Percentiles rank a stretch among this genome's conserved stretches.
phyloP scores from a whole-genome alignment of 2,329 filamentous ascomycete species.

The Cercospora berteroae region DNA sequence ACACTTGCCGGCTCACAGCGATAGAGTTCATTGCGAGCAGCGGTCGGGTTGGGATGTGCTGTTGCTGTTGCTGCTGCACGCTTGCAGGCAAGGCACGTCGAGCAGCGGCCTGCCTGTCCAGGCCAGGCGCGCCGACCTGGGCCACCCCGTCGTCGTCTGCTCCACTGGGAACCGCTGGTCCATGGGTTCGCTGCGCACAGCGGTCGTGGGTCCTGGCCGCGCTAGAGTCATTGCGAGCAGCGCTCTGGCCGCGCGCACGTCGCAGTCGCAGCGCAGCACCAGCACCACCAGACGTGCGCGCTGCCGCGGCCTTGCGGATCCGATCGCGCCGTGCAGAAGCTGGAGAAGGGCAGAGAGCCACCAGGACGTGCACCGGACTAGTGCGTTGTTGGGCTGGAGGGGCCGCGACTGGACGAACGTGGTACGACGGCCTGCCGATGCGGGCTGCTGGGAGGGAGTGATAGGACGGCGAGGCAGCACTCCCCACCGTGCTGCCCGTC shows the following conservation, averaged over 20 bases:
- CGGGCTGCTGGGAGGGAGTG: background rate
- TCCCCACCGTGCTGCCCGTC: background rate
- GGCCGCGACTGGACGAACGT: constrained; percentile 19
- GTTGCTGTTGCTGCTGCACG: constrained; percentile 7
- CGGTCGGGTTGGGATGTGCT: constrained; percentile 28
- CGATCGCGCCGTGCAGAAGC: constrained; percentile 23
- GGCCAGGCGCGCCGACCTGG: background rate
- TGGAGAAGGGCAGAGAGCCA: constrained; percentile 17
- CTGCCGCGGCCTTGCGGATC: constrained; percentile 15
- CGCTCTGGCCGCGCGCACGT: background rate
- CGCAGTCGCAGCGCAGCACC: background rate
- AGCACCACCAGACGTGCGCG: background rate
- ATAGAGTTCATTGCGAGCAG: constrained; percentile 32
- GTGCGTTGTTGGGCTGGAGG: constrained; percentile 10
- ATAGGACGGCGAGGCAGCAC: background rate
- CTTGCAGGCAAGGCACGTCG: constrained; percentile 18
- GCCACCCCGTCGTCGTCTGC: background rate
- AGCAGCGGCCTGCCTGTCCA: constrained; percentile 12
- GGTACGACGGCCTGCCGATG: constrained; percentile 19
- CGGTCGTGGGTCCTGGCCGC: constrained; percentile 20
- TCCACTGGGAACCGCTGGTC: constrained; percentile 21
- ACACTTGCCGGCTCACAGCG: constrained; percentile 27
- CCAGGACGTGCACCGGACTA: constrained; percentile 16
- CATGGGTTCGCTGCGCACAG: constrained; percentile 14
- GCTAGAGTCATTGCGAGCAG: constrained; percentile 14